These are phyloP conservation scores for Massarina eburnea DNA, from an alignment of 2,329 filamentous ascomycete species.

Conservation along the genomic window DNA sequence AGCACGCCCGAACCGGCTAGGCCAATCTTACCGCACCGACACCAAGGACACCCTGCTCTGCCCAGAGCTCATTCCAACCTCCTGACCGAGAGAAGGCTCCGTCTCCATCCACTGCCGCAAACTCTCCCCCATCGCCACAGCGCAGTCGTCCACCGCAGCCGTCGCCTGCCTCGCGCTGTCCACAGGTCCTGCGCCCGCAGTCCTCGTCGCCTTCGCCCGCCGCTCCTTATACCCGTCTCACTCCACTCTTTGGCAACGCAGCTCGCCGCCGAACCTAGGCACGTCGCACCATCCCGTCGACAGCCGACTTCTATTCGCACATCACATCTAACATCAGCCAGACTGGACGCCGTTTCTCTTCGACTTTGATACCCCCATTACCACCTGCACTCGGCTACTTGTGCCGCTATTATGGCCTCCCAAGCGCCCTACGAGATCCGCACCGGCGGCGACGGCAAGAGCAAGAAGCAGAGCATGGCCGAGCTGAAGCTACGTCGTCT, in stretches of 20 bases:
- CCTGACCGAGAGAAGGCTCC: neutral
- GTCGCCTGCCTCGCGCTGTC: slow-evolving; percentile 27
- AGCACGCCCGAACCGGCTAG: slow-evolving; percentile 1
- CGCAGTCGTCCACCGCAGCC: slow-evolving; percentile 22
- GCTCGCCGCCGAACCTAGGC: slow-evolving; percentile 26
- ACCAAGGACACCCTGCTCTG: neutral
- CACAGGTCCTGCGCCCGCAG: slow-evolving; percentile 25
- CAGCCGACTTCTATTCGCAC: slow-evolving; percentile 24
- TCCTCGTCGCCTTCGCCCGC: slow-evolving; percentile 25
- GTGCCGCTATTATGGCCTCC: slow-evolving; percentile 53
- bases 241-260: slow-evolving; percentile 22
- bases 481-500: slow-evolving; percentile 95
- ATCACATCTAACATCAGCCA: slow-evolving; percentile 20
- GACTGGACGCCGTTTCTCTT: slow-evolving; percentile 16
- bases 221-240: slow-evolving; percentile 37
- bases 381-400: slow-evolving; percentile 13
- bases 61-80: slow-evolving; percentile 7
- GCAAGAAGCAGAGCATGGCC: slow-evolving; percentile 99
- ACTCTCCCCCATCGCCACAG: slow-evolving; percentile 28
- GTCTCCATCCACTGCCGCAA: slow-evolving; percentile 19
- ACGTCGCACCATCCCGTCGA: slow-evolving; percentile 33
- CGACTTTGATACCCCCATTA: slow-evolving; percentile 5
- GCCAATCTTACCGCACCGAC: neutral
- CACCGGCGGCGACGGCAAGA: slow-evolving; percentile 68
- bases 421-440: slow-evolving; percentile 66